Evolutionary conservation across 2,329 filamentous ascomycete species (phyloP), one percentile per base, ranked within the genome.

Genomic region (Alternaria sp.): DNA sequence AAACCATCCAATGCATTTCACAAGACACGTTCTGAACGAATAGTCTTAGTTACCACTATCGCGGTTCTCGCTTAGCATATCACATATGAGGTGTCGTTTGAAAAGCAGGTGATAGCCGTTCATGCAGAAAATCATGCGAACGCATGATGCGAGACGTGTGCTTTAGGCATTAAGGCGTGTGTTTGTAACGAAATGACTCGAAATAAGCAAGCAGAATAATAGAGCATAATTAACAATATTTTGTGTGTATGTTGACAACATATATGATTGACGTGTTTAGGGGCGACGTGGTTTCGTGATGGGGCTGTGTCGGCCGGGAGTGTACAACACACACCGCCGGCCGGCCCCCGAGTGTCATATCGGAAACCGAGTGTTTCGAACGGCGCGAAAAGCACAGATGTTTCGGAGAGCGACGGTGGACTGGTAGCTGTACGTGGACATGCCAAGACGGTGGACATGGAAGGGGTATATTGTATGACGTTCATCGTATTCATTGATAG

Each of bases 401-500:
- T n/a, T 18, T 38, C 18, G 18, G 20, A 26, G 7, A 24, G 46
- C 46, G 46, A 32, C 36, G 32, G 36, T 49, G 46, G 36, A 26
- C 5, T 49, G 46, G 30, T 38, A 36, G 9, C 46, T 36, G 7
- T 36, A 49, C 46, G 30, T 49, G 46, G 30, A 48, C 9, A n/a
- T 22, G 41, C 9, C 7, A 30, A 7, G 34, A 30, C 26, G 7
- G 34, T 38, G 34, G 16, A 30, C 7, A 9, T 3, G 30, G 49
- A 39, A 43, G 34, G n/a, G n/a, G 7, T 16, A 26, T 28, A 36
- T 22, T 34, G 41, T 51, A 41, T 55, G n/a, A 61, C 42, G 30
- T 49, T 57, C 52, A 38, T 62, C 56, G 49, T 48, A 49, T 59
- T 62, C 55, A 26, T 59, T 32, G 20, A 48, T 58, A 53, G 48